Conservation (phyloP, 768 basidiomycete species). For the Rhodotorula kratochvilovae region DNA sequence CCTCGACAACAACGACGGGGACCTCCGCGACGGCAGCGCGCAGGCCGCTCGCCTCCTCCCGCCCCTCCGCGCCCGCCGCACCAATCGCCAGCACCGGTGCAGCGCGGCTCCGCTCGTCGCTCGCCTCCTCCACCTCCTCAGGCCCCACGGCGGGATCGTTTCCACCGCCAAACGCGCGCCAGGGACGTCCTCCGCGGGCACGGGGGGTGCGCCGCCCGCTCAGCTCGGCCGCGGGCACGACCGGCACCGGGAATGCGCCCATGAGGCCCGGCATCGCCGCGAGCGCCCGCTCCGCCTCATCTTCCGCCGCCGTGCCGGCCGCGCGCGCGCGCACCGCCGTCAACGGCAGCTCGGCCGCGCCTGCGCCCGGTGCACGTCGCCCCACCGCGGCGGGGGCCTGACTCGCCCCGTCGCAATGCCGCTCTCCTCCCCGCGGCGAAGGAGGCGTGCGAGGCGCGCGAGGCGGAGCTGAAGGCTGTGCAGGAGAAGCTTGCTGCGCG, state of each 20-base stretch:
- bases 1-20: too few species aligned
- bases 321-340: background rate
- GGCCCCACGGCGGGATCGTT: conserved; percentile 2
- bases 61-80: background rate
- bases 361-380: background rate
- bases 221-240: background rate
- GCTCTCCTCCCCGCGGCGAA: background rate
- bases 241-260: background rate
- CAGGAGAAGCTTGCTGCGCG: too few species aligned
- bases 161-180: background rate
- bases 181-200: background rate
- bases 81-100: background rate
- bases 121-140: background rate
- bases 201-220: background rate
- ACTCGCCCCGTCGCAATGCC: background rate
- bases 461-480: background rate
- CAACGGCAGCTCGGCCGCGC: background rate
- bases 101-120: background rate
- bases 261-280: too few species aligned
- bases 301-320: too few species aligned
- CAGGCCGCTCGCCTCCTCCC: background rate
- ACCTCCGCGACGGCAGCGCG: background rate
- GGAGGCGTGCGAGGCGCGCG: background rate
- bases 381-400: background rate
- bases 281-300: background rate